These are phyloP conservation scores for Scenedesmus sp. DNA, from an alignment of 163 green algal genomes.

Conservation along the genomic window DNA sequence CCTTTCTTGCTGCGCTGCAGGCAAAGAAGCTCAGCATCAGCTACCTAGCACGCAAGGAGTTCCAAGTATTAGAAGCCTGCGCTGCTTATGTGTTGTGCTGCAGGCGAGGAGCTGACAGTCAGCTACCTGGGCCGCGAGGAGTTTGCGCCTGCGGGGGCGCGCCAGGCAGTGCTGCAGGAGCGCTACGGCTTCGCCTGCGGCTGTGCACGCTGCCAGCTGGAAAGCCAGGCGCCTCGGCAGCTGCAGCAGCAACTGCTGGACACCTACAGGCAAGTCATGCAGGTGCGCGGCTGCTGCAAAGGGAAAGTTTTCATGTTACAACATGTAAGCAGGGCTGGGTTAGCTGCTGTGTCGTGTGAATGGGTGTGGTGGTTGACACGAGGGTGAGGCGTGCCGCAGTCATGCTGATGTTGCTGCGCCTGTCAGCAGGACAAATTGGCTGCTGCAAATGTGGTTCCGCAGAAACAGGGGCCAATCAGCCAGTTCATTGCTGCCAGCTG, in stretches of 20 bases:
- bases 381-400: no score
- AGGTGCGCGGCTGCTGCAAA: neutral
- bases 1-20: no score
- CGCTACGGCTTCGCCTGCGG: constrained; percentile 59
- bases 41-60: no score
- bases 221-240: constrained; percentile 36
- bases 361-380: no score
- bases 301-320: neutral
- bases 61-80: no score
- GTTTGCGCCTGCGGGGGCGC: constrained; percentile 45
- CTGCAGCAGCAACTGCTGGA: constrained; percentile 25
- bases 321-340: neutral
- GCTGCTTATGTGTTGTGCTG: neutral
- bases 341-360: neutral
- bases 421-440: no score
- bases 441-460: no score
- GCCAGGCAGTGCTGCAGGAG: constrained; percentile 49
- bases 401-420: no score
- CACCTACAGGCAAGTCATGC: neutral
- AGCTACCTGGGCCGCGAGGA: constrained; percentile 64
- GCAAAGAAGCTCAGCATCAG: no score
- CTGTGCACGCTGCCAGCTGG: constrained; percentile 53
- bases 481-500: constrained; percentile 26
- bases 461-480: no score
- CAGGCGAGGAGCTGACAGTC: constrained; percentile 55